phyloP scores from a whole-genome alignment of 805 yeast species.

The Monosporozyma unispora region DNA sequence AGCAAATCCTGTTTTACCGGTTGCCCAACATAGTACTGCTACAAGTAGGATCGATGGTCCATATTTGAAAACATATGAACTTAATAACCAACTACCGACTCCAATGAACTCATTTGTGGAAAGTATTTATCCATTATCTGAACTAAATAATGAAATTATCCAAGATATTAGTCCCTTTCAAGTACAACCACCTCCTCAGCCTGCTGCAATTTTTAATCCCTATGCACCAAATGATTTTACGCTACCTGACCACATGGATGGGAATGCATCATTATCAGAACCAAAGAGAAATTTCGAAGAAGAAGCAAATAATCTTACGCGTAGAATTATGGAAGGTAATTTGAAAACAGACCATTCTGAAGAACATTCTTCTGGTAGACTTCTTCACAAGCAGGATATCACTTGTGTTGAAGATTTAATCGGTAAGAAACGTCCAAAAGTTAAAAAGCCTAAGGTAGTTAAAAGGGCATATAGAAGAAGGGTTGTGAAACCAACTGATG shows the following conservation, averaged over 20 bases:
- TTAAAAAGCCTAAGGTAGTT: not conserved
- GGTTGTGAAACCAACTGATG: not conserved
- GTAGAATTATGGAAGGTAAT: slow-evolving; percentile 1
- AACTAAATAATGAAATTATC: not conserved
- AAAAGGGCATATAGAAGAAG: not conserved
- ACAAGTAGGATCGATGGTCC: not conserved
- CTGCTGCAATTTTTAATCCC: not conserved
- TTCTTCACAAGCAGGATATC: not conserved
- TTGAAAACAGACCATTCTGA: not conserved
- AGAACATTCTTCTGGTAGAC: not conserved
- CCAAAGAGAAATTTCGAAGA: slow-evolving; percentile 3
- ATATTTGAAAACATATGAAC: not conserved
- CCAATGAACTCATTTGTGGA: slow-evolving; percentile 5
- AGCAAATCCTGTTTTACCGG: not conserved
- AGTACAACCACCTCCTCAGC: not conserved
- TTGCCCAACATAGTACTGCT: not conserved
- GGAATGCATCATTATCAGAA: not conserved
- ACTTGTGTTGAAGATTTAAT: not conserved
- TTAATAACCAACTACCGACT: slow-evolving; percentile 1
- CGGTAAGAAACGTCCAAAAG: not conserved
- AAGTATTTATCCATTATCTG: slow-evolving; percentile 2
- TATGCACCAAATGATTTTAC: not conserved
- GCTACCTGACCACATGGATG: not conserved
- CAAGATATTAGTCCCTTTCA: slow-evolving; percentile 1
- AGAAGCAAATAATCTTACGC: slow-evolving; percentile 1